These are phyloP conservation scores for Puccinia brachypodii DNA, from an alignment of 1,284 basidiomycete species.

Conservation along the genomic window DNA sequence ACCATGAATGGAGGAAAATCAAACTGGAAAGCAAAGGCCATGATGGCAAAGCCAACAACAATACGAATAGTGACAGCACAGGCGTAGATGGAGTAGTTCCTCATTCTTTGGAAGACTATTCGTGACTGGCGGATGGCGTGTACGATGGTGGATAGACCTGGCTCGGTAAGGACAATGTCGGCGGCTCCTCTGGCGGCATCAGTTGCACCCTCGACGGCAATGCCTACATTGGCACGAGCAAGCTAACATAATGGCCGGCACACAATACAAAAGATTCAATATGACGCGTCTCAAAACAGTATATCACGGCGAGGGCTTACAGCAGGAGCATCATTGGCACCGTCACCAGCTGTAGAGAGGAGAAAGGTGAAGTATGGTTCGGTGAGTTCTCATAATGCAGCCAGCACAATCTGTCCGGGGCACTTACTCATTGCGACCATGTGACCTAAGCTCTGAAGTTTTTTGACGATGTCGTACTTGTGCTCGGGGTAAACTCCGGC, in stretches of 20 bases:
- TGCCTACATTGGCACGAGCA: constrained; percentile 62
- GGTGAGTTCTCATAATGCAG: constrained; percentile 77
- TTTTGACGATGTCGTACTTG: constrained; percentile 69
- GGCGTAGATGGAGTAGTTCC: constrained; percentile 62
- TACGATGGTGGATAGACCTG: constrained; percentile 93
- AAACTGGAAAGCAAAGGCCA: constrained; percentile 92
- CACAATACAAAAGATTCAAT: too few relatives aligned
- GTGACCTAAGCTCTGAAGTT: constrained; percentile 74
- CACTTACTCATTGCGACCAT: constrained; percentile 36
- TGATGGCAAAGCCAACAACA: constrained; percentile 92
- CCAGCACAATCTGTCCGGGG: constrained; percentile 70
- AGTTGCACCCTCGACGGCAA: constrained; percentile 89
- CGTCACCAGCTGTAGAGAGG: constrained; percentile 75
- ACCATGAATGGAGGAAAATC: constrained; percentile 99
- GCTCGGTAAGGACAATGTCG: constrained; percentile 91
- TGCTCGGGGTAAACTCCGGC: constrained; percentile 82
- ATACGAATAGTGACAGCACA: constrained; percentile 97
- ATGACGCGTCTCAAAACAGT: too few relatives aligned
- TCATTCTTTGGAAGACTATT: constrained; percentile 69
- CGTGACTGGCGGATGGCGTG: constrained; percentile 93
- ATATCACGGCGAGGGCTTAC: too few relatives aligned
- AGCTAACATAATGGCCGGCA: too few relatives aligned
- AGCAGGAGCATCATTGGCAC: constrained; percentile 93
- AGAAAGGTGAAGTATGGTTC: constrained; percentile 58
- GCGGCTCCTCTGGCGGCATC: constrained; percentile 93